These are phyloP conservation scores for Penicillium robsamsonii DNA, from an alignment of 495 filamentous ascomycete genomes.

Conservation along the genomic window DNA sequence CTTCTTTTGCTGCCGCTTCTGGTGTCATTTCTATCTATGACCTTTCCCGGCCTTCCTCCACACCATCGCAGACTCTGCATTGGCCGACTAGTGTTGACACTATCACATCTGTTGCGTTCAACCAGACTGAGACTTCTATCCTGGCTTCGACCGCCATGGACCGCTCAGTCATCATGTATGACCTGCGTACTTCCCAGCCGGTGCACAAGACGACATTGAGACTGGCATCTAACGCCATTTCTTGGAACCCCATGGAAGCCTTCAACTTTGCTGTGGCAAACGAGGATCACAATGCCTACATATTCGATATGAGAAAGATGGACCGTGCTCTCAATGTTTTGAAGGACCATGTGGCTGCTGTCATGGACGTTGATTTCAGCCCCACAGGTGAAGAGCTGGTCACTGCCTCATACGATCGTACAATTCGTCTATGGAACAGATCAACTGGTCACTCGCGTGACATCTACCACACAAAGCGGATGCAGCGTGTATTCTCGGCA, in stretches of 20 bases:
- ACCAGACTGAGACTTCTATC: conserved; percentile 89
- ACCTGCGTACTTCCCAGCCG: conserved; percentile 83
- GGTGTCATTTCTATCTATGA: conserved; percentile 85
- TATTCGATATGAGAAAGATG: conserved; percentile 87
- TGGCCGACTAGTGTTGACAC: conserved; percentile 90
- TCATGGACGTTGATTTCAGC: conserved; percentile 95
- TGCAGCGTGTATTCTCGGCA: conserved; percentile 92
- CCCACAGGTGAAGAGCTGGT: conserved; percentile 95
- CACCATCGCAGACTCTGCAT: conserved; percentile 73
- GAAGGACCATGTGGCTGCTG: conserved; percentile 92
- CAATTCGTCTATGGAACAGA: conserved; percentile 76
- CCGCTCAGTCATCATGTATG: conserved; percentile 81
- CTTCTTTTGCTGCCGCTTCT: conserved; percentile 76
- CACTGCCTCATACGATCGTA: conserved; percentile 82
- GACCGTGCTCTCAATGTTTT: conserved; percentile 83
- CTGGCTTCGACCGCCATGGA: conserved; percentile 81
- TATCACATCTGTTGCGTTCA: conserved; percentile 87
- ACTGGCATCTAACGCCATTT: conserved; percentile 78
- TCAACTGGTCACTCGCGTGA: conserved; percentile 81
- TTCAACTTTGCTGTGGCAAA: conserved; percentile 86
- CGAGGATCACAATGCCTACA: conserved; percentile 76
- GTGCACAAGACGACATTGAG: conserved; percentile 75
- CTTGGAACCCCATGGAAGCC: conserved; percentile 95
- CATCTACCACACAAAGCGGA: conserved; percentile 95
- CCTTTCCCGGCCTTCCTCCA: conserved; percentile 65